Percentiles rank a stretch among this genome's conserved stretches.
Conservation (phyloP, 1,284 basidiomycete species). For the Sanghuangporus baumii region DNA sequence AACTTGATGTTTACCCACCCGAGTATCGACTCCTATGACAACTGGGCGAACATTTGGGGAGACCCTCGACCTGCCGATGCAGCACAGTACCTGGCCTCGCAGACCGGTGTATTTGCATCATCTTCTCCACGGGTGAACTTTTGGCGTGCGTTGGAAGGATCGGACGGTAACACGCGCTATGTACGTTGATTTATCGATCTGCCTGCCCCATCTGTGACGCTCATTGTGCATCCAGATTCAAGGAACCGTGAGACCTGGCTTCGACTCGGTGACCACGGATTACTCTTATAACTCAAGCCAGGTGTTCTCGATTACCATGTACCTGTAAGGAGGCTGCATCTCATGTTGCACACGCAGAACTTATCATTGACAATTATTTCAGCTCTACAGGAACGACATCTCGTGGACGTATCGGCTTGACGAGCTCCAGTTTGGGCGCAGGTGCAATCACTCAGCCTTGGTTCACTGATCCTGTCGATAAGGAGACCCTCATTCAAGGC, state of each 20-base stretch:
- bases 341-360: background rate
- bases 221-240: constrained; percentile 35
- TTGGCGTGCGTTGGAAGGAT: constrained; percentile 47
- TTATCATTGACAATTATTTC: constrained; percentile 15
- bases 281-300: constrained; percentile 49
- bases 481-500: constrained; percentile 41
- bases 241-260: constrained; percentile 62
- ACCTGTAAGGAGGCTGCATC: constrained; percentile 35
- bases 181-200: constrained; percentile 27
- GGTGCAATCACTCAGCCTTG: constrained; percentile 48
- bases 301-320: constrained; percentile 57
- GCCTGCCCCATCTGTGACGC: background rate
- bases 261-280: constrained; percentile 44
- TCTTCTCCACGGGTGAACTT: constrained; percentile 61
- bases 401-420: constrained; percentile 54
- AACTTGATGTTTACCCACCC: constrained; percentile 64
- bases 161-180: constrained; percentile 44
- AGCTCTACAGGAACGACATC: constrained; percentile 55
- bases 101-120: constrained; percentile 51
- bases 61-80: constrained; percentile 50
- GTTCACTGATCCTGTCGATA: constrained; percentile 54
- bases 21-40: constrained; percentile 55
- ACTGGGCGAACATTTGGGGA: constrained; percentile 54
- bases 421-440: constrained; percentile 43
- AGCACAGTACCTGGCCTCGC: constrained; percentile 43